Base-by-base conservation (phyloP, 495 filamentous ascomycete genomes). In the Tuber magnatum region DNA sequence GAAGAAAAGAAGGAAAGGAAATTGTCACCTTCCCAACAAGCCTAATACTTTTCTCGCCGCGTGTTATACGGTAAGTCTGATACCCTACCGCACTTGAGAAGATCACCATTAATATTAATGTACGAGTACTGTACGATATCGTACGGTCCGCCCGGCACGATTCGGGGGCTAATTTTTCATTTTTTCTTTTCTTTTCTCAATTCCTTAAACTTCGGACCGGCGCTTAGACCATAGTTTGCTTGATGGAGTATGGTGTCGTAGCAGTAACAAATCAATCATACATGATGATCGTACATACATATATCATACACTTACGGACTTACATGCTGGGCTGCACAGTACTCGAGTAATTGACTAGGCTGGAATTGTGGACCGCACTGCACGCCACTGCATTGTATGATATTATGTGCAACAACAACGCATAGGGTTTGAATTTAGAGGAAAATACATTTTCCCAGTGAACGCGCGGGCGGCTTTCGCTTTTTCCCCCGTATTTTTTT, bases 51-150 rank as follows among this genome's bases (percentile, higher is more conserved):
- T 10, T 7, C 3, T 10, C 39, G 24, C 24, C 48, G 48, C 9
- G n/a, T 56, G 24, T 8, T 48, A 48, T 56, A 56, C 22, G 8
- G 24, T 32, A 61, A 18, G 56, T 32, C 32, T 32, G n/a, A 32
- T 32, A 61, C 7, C 56, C 56, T 61, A 61, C n/a, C 56, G n/a
- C 56, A 32, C 32, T 61, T 61, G 77, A 75, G 48, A 72, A 73
- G 0, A 75, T 68, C 8, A 79, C 74, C 70, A 78, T 78, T 48
- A 78, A 75, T 70, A 78, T 78, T 48, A 78, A 75, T 70, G 48
- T 78, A 70, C 70, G 40, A 56, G 72, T 42, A 79, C 72, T 61
- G 48, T 78, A 71, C 68, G 61, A 61, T 78, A 70, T 79, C 32
- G 65, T 78, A 42, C 74, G 75, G 75, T 69, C 68, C 32, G 69